phyloP scores from a whole-genome alignment of 208 protist genomes.

The Angomonas deanei region DNA sequence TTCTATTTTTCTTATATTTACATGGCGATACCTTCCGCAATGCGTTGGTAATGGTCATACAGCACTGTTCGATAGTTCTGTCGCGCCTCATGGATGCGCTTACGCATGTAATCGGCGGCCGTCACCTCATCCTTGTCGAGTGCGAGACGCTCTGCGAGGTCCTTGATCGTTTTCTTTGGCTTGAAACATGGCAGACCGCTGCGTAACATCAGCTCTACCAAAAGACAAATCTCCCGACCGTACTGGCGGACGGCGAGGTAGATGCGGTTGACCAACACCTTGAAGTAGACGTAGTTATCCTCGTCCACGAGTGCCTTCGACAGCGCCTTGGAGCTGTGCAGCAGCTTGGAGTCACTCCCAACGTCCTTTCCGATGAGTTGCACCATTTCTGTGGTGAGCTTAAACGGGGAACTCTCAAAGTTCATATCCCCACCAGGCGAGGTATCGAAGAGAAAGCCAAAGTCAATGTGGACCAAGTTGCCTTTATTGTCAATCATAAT shows the following conservation, averaged over 20 bases:
- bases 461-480: slow-evolving; percentile 97
- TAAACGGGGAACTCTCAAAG: slow-evolving; percentile 93
- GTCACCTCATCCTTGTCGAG: slow-evolving; percentile 70
- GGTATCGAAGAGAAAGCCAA: slow-evolving; percentile 95
- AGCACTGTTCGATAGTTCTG: slow-evolving; percentile 79
- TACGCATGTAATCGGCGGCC: slow-evolving; percentile 77
- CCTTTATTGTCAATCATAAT: slow-evolving; percentile 91
- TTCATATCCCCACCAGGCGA: slow-evolving; percentile 94
- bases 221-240: slow-evolving; percentile 60
- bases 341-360: slow-evolving; percentile 37
- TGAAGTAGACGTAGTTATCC: slow-evolving; percentile 81
- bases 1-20: too few species aligned
- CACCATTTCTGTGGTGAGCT: slow-evolving; percentile 89
- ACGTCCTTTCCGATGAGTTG: slow-evolving; percentile 89
- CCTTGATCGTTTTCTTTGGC: slow-evolving; percentile 64
- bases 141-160: slow-evolving; percentile 65
- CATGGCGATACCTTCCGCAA: slow-evolving; percentile 80
- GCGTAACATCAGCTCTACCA: slow-evolving; percentile 86
- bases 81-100: slow-evolving; percentile 65
- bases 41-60: slow-evolving; percentile 80
- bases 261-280: slow-evolving; percentile 65
- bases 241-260: slow-evolving; percentile 86
- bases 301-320: slow-evolving; percentile 71
- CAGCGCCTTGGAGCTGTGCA: slow-evolving; percentile 35
- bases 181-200: slow-evolving; percentile 88